Base-by-base conservation (phyloP, 176 grass and related monocot species). In the Carex littledalei region DNA sequence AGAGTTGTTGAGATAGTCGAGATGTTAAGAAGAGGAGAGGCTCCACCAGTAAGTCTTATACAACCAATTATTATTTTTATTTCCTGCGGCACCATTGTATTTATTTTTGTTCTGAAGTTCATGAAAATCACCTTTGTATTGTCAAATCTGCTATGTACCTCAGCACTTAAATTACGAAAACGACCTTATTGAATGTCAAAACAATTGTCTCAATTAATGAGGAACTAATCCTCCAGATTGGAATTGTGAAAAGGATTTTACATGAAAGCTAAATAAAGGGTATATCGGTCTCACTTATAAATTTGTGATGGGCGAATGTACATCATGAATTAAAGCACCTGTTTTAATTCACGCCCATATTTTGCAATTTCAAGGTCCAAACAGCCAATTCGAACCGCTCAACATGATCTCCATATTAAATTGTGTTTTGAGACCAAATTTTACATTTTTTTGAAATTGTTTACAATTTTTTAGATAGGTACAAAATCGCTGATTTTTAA, bases 1-100 rank as follows among this genome's bases (percentile, higher is more conserved):
- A 84, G 91, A 70, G 93, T 94, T 39, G 77, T 98, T 32, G 96
- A 95, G 83, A 92, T 98, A 70, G 93, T 94, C 70, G 96, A 98
- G 87, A 93, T 92, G 88, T 71, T 98, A 60, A 95, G 90, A 92
- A 98, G 84, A 87, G 96, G 96, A 75, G 90, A 92, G 89, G 86
- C 85, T 1, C 96, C 93, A 21, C 89, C 91, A 58, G 96, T 98
- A 94, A 90, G 86, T 78, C 54, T 82, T 76, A 82, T 80, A 75
- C 14, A 13, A n/a, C 37, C 16, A 81, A 81, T 65, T 66, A 67
- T 2, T 52, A 1, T 79, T 50, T 50, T 17, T 79, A 1, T 75
- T 29, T 75, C 45, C 4, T 24, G 47, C 13, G 4, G 10, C 3
- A 16, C 26, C 64, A 75, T 52, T 75, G 43, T 52, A 52, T 24